phyloP scores from a whole-genome alignment of 1,139 yeast species.

The Yamadazyma triangularis region DNA sequence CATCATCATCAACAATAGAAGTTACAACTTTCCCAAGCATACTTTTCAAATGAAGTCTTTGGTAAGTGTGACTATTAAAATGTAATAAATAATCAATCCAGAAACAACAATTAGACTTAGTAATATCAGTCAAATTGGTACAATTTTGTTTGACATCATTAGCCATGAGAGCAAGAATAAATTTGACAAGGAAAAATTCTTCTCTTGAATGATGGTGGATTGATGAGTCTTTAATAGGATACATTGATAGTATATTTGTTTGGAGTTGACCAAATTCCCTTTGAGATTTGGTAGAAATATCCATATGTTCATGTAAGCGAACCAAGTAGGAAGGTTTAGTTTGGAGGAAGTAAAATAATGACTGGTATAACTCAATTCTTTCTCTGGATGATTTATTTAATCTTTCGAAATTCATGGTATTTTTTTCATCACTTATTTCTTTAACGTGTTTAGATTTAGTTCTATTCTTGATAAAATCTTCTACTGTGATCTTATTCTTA shows the following conservation, averaged over 20 bases:
- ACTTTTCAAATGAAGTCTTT: conserved; percentile 49
- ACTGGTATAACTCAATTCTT: conserved; percentile 63
- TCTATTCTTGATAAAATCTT: conserved; percentile 62
- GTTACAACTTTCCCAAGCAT: conserved; percentile 50
- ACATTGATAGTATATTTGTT: conserved; percentile 45
- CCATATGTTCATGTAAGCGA: conserved; percentile 35
- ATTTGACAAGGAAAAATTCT: conserved; percentile 63
- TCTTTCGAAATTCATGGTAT: conserved; percentile 22
- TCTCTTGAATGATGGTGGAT: conserved; percentile 52
- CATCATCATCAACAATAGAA: conserved; percentile 51
- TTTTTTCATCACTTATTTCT: conserved; percentile 10
- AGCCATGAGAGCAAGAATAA: conserved; percentile 50
- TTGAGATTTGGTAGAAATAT: conserved; percentile 17
- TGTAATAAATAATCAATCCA: conserved; percentile 53
- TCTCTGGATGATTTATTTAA: conserved; percentile 35
- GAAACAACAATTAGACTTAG: conserved; percentile 28
- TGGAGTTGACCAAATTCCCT: conserved; percentile 33
- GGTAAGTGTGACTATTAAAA: conserved; percentile 57
- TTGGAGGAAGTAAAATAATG: conserved; percentile 76
- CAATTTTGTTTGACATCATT: conserved; percentile 35
- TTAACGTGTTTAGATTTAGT: conserved; percentile 26
- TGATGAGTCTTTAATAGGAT: conserved; percentile 33
- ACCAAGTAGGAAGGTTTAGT: conserved; percentile 77
- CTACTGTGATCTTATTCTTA: conserved; percentile 74
- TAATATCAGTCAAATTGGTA: conserved; percentile 27